Base-by-base conservation (phyloP, 2,329 filamentous ascomycete species). In the Claviceps capensis region DNA sequence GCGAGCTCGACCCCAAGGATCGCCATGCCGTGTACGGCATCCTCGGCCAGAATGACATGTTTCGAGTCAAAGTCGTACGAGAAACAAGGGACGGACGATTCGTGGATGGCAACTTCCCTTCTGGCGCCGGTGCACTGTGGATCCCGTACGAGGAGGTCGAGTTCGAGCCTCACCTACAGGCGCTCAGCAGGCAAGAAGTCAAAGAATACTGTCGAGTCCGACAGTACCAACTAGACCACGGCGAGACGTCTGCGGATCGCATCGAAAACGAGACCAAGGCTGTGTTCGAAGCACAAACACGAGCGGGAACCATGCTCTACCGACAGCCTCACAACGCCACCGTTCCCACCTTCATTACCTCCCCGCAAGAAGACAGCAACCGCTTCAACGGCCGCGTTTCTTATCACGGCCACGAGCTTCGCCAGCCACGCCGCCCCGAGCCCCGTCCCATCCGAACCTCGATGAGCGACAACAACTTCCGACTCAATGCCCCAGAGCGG, bases 121-220 rank as follows among this genome's bases (percentile, higher is more conserved):
- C 64, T 2, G 79, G 79, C 1, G 75, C 79, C 1, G 80, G 80
- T 13, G 78, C 76, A 1, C 62, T 83, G 1, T 83, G 80, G 80
- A 78, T 83, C 40, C 66, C 73, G 5, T 82, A 79, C 55, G 78
- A 83, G 14, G 78, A 83, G 48, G 76, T 82, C 11, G 72, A 74
- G 37, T 76, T 82, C 23, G 73, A 83, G 23, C 67, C 71, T 1
- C 78, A 82, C 48, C 67, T 84, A 0, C 62, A 67, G n/a, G 58
- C 65, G 1, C 64, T 83, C 1, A 72, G 64, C 4, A 67, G 79
- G 9, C 67, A 71, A 1, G 79, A 83, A 56, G 69, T 83, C 48
- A 83, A 83, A 61, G 79, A 83, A 58, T 83, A 82, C 56, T 77
- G 76, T 49, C 77, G 79, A 17, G 72, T 83, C 41, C 76, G 80